These are phyloP conservation scores for Rhypophila decipiens DNA, from an alignment of 495 filamentous ascomycete species.

Conservation along the genomic window DNA sequence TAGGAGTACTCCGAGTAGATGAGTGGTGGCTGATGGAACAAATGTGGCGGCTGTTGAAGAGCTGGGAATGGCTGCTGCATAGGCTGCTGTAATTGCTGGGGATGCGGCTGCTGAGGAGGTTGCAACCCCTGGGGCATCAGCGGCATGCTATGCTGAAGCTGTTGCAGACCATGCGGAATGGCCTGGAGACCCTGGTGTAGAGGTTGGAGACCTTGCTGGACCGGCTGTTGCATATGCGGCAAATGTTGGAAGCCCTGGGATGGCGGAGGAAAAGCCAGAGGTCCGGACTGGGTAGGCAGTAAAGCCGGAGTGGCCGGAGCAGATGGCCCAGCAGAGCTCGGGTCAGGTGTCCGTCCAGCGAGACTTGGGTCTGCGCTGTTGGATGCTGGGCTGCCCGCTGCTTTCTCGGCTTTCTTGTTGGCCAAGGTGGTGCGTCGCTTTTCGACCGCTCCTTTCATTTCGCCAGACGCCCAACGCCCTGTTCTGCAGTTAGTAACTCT, in stretches of 20 bases:
- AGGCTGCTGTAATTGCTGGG: constrained; percentile 1
- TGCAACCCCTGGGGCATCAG: too few species aligned
- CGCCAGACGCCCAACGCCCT: constrained; percentile 45
- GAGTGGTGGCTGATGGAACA: not conserved
- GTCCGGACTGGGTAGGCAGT: constrained; percentile 3
- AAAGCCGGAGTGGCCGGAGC: constrained; percentile 11
- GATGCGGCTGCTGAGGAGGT: not conserved
- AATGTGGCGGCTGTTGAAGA: not conserved
- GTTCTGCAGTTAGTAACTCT: constrained; percentile 16
- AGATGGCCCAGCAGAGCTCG: constrained; percentile 13
- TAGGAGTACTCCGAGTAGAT: not conserved
- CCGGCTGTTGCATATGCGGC: not conserved
- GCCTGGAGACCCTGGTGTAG: not conserved
- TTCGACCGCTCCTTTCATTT: constrained; percentile 42
- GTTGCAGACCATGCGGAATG: not conserved
- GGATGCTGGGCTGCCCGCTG: not conserved
- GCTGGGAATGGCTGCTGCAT: constrained; percentile 5
- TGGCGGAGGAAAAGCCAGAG: constrained; percentile 8
- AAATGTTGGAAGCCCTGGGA: not conserved
- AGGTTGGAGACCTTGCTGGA: constrained; percentile 5
- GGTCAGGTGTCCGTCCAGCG: constrained; percentile 4
- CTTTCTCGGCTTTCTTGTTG: constrained; percentile 38
- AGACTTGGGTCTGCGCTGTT: constrained; percentile 2
- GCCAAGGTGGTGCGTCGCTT: constrained; percentile 45
- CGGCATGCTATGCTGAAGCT: too few species aligned